Base-by-base conservation (phyloP, 192 early-diverging fungal genomes). In the Entomortierella parvispora region DNA sequence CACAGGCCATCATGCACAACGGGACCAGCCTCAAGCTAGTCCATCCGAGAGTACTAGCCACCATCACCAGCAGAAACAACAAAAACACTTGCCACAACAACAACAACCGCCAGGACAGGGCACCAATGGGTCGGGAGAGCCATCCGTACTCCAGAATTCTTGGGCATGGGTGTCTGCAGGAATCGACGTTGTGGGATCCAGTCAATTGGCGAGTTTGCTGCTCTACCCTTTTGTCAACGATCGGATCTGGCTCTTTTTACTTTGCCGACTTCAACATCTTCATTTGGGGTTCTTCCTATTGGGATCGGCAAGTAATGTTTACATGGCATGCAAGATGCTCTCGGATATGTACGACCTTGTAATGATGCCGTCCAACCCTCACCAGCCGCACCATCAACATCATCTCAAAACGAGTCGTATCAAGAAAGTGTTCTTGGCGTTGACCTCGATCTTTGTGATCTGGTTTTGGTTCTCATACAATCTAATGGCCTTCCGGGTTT, bases 401-500 rank as follows among this genome's bases (percentile, higher is more conserved):
- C 37, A 40, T 12, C 37, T 9, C 5, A 40, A 40, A 12, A 5
- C 37, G 12, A 40, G 37, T 12, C 37, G 37, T 5, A 52, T 82
- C 40, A 88, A 86, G 56, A 71, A 71, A 12, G 11, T 81, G 9
- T 68, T 88, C 12, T 53, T 88, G 37, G 44, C 75, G 0, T 76
- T 82, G 20, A 72, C 71, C 2, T 83, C 81, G 33, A 48, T 79
- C 22, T 58, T 86, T 52, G 82, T 86, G 2, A 53, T 81, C 32
- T 50, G 79, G 46, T 83, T 88, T 34, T 88, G 87, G 87, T 79
- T 88, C 62, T 85, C 85, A 46, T 88, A 84, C 50, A 88, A 83
- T 64, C 29, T 88, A 26, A 80, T 86, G 49, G 84, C 85, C 0
- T 86, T 88, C 54, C 58, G 81, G 17, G 68, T 80, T 3, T 62